phyloP scores from a whole-genome alignment of 192 early-diverging fungal species.

The Coemansia asiatica region DNA sequence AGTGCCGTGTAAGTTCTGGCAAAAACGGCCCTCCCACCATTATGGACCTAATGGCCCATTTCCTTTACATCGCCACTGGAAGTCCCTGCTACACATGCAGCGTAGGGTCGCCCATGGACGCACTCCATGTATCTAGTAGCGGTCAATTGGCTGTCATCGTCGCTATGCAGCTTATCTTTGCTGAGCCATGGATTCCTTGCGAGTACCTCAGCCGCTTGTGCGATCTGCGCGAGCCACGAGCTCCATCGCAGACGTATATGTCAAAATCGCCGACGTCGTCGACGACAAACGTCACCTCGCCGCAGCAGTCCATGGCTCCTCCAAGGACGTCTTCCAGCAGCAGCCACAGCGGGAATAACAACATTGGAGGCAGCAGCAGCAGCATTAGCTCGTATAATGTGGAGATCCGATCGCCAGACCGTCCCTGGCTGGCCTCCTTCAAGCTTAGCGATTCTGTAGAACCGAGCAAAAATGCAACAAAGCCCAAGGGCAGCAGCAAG shows the following conservation, averaged over 20 bases:
- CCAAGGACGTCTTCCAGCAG: not conserved
- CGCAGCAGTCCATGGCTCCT: not conserved
- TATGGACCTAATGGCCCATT: conserved; percentile 40
- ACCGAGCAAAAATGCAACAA: conserved; percentile 24
- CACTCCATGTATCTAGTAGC: conserved; percentile 34
- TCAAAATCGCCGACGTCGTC: conserved; percentile 15
- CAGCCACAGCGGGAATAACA: not conserved
- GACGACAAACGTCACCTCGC: not conserved
- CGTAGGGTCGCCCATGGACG: conserved; percentile 35
- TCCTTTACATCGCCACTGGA: conserved; percentile 31
- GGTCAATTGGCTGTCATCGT: conserved; percentile 46
- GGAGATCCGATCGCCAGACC: not conserved
- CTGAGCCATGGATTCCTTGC: conserved; percentile 50
- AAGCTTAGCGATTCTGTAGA: conserved; percentile 37
- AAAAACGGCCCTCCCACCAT: conserved; percentile 22
- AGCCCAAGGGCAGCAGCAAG: conserved; percentile 19
- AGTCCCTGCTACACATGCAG: conserved; percentile 38
- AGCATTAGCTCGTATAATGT: not conserved
- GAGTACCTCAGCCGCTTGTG: conserved; percentile 41
- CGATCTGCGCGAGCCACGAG: conserved; percentile 46
- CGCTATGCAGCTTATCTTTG: conserved; percentile 34
- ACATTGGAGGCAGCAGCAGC: too few relatives aligned
- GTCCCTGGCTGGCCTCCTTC: conserved; percentile 50
- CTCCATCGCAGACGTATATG: not conserved
- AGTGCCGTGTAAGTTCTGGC: conserved; percentile 24